Evolutionary conservation across 306 rosid genomes (phyloP), one percentile per base, ranked within the genome.

Genomic region (Astragalus glycyphyllos): DNA sequence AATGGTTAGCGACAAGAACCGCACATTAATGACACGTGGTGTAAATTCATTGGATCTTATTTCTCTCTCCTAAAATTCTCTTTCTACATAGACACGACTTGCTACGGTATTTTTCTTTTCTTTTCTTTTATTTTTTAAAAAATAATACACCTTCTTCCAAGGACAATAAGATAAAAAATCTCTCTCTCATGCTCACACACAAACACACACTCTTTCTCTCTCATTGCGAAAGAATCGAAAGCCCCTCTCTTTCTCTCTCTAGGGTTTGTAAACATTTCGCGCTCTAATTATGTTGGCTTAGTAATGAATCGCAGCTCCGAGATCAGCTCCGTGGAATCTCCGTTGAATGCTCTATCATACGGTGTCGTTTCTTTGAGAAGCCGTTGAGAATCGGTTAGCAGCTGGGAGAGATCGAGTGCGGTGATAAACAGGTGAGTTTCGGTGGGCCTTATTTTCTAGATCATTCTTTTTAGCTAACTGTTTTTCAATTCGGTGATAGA

Each of bases 221-320:
- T 29, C 72, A 16, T 65, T 59, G 76, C 83, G 75, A 63, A 41
- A 59, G 73, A 72, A 82, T 85, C 83, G 86, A 82, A 82, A 79
- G 73, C 82, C 86, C 60, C 74, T 83, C 80, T 83, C 85, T 83
- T 83, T 84, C 88, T 86, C 90, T 85, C 85, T 87, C 87, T 95
- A 94, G 97, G 96, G 90, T 89, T 95, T 84, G 69, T 49, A 55
- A 32, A 51, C 75, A 69, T 14, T 81, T 85, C 96, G 86, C 91
- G 78, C 85, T 74, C 79, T 65, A 88, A 82, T 85, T 86, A 57
- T 73, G 67, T 61, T 45, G 58, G 2, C 47, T 23, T 47, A 11
- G 76, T 80, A 61, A 65, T 41, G 80, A 83, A 83, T 86, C 89
- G 45, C 13, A 71, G 46, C 83, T 47, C 74, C 6, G 14, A 72